phyloP scores from a whole-genome alignment of 331 rosid genomes.

The Acacia pycnantha region DNA sequence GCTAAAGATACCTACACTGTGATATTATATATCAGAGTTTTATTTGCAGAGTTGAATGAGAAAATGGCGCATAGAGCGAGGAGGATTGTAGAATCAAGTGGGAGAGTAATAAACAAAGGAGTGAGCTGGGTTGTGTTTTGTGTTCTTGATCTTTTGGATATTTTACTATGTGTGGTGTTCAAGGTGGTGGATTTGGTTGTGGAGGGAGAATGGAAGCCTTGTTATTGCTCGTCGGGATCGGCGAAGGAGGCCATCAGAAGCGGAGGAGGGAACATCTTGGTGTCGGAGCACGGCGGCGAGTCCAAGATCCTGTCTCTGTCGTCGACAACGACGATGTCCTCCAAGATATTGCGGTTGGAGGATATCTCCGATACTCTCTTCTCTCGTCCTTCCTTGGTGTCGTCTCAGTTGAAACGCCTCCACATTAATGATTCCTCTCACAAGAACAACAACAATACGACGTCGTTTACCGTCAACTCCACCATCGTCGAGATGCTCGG shows the following conservation, averaged over 20 bases:
- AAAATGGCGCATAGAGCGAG: slow-evolving; percentile 30
- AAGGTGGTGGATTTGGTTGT: slow-evolving; percentile 69
- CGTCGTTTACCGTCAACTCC: slow-evolving; percentile 47
- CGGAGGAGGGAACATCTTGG: slow-evolving; percentile 78
- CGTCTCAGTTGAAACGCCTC: slow-evolving; percentile 41
- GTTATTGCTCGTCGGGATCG: slow-evolving; percentile 63
- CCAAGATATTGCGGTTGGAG: slow-evolving; percentile 56
- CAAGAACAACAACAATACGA: not conserved
- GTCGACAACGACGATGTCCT: not conserved
- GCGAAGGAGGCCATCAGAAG: slow-evolving; percentile 57
- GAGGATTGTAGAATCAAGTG: slow-evolving; percentile 34
- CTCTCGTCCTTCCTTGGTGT: slow-evolving; percentile 64
- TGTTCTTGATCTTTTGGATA: slow-evolving; percentile 61
- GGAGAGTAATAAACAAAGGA: slow-evolving; percentile 52
- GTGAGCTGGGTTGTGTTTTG: slow-evolving; percentile 69
- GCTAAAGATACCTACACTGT: too few species aligned
- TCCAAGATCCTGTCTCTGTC: slow-evolving; percentile 56
- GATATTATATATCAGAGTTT: not conserved
- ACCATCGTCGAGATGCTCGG: slow-evolving; percentile 76
- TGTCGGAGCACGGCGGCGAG: slow-evolving; percentile 74
- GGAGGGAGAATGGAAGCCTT: slow-evolving; percentile 77
- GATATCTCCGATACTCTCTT: slow-evolving; percentile 90
- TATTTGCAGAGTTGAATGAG: not conserved
- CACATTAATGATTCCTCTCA: not conserved
- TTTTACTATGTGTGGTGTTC: slow-evolving; percentile 59